phyloP scores from a whole-genome alignment of 2,329 filamentous ascomycete species.

The Penicillium verrucosum region DNA sequence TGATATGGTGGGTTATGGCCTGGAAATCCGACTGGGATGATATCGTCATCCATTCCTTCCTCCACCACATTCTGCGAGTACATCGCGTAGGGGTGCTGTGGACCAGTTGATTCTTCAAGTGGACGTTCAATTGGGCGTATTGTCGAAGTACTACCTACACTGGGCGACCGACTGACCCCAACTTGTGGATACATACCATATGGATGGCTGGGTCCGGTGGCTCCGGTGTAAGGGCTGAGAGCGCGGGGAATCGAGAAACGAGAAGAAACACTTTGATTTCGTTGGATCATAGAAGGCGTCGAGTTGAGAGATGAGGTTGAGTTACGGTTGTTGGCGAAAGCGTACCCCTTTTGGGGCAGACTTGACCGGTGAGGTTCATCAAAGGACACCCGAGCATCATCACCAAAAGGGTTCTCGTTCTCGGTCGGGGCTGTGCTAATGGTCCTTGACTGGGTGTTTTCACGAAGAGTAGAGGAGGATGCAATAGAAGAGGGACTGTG shows the following conservation, averaged over 20 bases:
- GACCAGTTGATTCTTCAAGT: conserved; percentile 61
- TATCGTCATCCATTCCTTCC: conserved; percentile 47
- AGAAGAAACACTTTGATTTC: conserved; percentile 46
- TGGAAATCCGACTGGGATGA: conserved; percentile 70
- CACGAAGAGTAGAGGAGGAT: conserved; percentile 34
- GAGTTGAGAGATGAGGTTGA: conserved; percentile 33
- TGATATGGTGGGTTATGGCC: conserved; percentile 66
- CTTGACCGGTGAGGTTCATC: conserved; percentile 35
- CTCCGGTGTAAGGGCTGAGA: conserved; percentile 66
- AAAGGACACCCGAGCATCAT: conserved; percentile 35
- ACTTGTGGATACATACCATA: conserved; percentile 82
- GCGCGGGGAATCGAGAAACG: conserved; percentile 46
- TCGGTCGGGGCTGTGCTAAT: conserved; percentile 24
- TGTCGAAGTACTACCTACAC: conserved; percentile 70
- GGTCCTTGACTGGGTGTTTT: conserved; percentile 26
- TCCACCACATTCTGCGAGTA: conserved; percentile 78
- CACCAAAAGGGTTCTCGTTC: conserved; percentile 35
- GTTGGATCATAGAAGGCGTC: conserved; percentile 34
- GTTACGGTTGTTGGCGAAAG: conserved; percentile 30
- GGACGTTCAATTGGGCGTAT: conserved; percentile 57
- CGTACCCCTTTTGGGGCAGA: conserved; percentile 35
- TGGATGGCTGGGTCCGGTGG: conserved; percentile 73
- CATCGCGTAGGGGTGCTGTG: conserved; percentile 80
- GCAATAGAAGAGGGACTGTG: conserved; percentile 33
- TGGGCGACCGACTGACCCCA: conserved; percentile 55